Base-by-base conservation (phyloP, 169 alveolate species). In the Cryptosporidium canis region DNA sequence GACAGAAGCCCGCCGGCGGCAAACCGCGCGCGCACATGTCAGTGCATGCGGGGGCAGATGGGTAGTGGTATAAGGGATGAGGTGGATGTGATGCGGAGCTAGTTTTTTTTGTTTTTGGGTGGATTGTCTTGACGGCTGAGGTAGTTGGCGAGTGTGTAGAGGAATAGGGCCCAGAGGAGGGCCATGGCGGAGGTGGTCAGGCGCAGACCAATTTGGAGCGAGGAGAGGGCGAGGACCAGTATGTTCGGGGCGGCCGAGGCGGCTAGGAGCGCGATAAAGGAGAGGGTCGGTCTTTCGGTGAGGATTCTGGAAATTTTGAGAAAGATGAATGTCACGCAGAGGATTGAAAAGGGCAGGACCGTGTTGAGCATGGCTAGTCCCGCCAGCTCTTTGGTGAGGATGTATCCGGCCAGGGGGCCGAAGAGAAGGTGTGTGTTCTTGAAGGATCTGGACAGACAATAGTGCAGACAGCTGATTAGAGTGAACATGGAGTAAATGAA, bases 281-380 rank as follows among this genome's bases (percentile, higher is more conserved):
- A 61, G 1, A 33, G 6, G n/a, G 11, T 27, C 21, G 24, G 47
- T 43, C 35, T 77, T 5, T 77, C 7, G 9, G 29, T 6, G n/a
- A 77, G 33, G 6, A 51, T 18, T 44, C 58, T 77, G 55, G 87
- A 77, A 35, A 77, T 58, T 39, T 61, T 77, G 9, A 77, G 16
- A 37, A 77, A 77, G 3, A 77, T 58, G 21, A 77, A 58, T 14
- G 72, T 41, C 8, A 77, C 21, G 41, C 87, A 77, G 16, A 77
- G 51, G 14, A 41, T 21, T 37, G 87, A 77, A 41, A 77, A 77
- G 16, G 87, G 87, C 4, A 77, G 6, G 11, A 58, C 43, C 3
- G 72, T 58, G 3, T 24, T 5, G 14, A 12, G 39, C 6, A 77
- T 77, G 41, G 16, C 29, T 24, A 77, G 21, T 24, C 29, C 44